Evolutionary conservation across 2,329 filamentous ascomycete species (phyloP).

Genomic region (Xylaria sp.): DNA sequence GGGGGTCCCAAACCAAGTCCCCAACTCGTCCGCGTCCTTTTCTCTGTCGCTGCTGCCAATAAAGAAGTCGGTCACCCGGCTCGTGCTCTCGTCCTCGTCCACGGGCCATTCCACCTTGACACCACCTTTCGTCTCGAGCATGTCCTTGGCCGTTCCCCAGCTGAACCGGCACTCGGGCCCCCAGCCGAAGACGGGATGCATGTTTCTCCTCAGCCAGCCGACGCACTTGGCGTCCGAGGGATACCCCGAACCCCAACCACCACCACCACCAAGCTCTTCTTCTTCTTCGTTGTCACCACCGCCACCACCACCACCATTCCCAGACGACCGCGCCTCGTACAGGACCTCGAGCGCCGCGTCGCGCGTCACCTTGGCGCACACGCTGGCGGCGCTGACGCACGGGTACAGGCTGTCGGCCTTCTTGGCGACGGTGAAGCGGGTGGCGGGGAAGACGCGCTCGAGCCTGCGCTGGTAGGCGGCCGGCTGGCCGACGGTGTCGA

Average conservation of each 20-base stretch:
- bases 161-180: conserved; percentile 90
- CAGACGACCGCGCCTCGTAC: conserved; percentile 57
- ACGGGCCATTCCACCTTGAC: conserved; percentile 83
- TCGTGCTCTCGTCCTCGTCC: conserved; percentile 69
- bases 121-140: conserved; percentile 77
- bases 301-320: conserved; percentile 30
- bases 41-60: conserved; percentile 43
- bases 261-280: conserved; percentile 44
- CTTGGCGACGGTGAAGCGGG: conserved; percentile 76
- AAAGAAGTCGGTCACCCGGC: conserved; percentile 78
- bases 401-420: conserved; percentile 94
- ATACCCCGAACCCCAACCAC: conserved; percentile 88
- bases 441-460: conserved; percentile 79
- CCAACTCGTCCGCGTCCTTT: conserved; percentile 66
- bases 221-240: conserved; percentile 83
- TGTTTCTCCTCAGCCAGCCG: conserved; percentile 79
- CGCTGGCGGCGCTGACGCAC: conserved; percentile 88
- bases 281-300: conserved; percentile 27
- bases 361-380: conserved; percentile 94
- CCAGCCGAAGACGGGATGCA: conserved; percentile 96
- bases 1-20: conserved; percentile 80
- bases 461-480: conserved; percentile 82
- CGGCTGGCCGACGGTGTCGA: conserved; percentile 90
- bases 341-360: conserved; percentile 86
- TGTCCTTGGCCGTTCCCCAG: conserved; percentile 92